Base-by-base conservation (phyloP, 2,329 filamentous ascomycete species). In the Paraphaeosphaeria minitans region DNA sequence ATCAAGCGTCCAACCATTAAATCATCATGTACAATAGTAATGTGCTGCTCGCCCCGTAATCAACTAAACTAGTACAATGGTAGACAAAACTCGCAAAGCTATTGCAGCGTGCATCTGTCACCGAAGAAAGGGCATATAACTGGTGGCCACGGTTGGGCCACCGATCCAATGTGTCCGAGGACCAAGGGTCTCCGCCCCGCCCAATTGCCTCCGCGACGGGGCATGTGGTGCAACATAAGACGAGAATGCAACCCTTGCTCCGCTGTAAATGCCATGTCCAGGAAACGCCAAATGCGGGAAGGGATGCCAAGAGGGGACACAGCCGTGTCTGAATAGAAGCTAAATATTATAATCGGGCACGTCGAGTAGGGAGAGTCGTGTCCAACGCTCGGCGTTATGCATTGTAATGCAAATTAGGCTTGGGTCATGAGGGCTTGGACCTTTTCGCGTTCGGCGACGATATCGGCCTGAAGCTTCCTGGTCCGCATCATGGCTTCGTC, bases 401-500 rank as follows among this genome's bases (percentile, higher is more conserved):
- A 56, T 61, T 53, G 56, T 63, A 59, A 56, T 46, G 14, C 41
- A 45, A 62, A 70, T 60, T 66, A 65, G 51, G 62, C 63, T 33
- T 64, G 58, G 10, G 68, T 65, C 74, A 82, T 79, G 47, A 84
- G 66, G 48, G 78, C 80, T 71, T 84, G 83, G 64, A 89, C 81
- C 71, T 83, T 85, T 65, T 85, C 81, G 57, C 84, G 80, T 79
- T 92, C 88, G 56, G 83, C 81, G 64, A 87, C 82, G 64, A 94
- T 86, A 68, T 85, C 82, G 53, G 81, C 83, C 77, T 93, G 88
- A 54, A 95, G 82, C 74, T 82, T 84, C 62, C 87, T 84, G 60
- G 91, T 92, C 75, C 89, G 84, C 61, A 85, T 85, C 67, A 91
- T 85, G 21, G 91, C 90, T 64, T 90, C 87, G 68, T 95, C 91